Base-by-base conservation (phyloP, 2,329 filamentous ascomycete species). In the Coniochaeta sp. region DNA sequence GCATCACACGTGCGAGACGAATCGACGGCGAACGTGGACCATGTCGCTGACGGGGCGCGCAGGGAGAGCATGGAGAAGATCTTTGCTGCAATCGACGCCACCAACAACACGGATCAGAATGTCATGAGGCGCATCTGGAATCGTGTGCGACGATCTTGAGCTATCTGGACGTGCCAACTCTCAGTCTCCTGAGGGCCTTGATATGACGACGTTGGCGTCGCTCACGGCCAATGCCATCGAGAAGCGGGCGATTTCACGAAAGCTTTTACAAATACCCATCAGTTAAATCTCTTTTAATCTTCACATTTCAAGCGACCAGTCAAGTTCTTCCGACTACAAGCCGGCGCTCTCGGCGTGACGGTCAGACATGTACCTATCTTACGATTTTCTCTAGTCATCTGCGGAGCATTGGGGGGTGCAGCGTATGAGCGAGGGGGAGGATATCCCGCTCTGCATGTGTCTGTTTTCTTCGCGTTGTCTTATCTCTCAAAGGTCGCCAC, bases 61-160 rank as follows among this genome's bases (percentile, higher is more conserved):
- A 84, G 83, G 67, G 79, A 82, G 52, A 81, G 78, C 66, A 77
- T 86, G 55, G 82, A 85, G 63, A 75, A 73, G 63, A 77, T 82
- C 50, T 77, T 84, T 60, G 77, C 79, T 1, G 79, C 80, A 22
- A 75, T 85, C 42, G 83, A 86, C 62, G 75, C 69, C 50, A 71
- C 69, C 28, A 72, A 70, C 38, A 73, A 79, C 60, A 73, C 77
- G 24, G 83, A 86, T 60, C 77, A 75, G 57, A 79, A 81, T 4
- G 77, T 84, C 2, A 80, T 88, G 68, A 87, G 83, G 74, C 80
- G 84, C 58, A 77, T 89, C 60, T 89, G 86, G 85, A 84, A 88
- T 63, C 80, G 79, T 61, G 82, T 88, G 42, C 77, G 81, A 59
- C 78, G 82, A 60, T 69, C 73, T 2, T 74, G 61, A 52, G 42